Percentiles rank a stretch among this genome's conserved stretches.
Evolutionary conservation across 768 basidiomycete species (phyloP).

Genomic region (Calvatia gigantea): DNA sequence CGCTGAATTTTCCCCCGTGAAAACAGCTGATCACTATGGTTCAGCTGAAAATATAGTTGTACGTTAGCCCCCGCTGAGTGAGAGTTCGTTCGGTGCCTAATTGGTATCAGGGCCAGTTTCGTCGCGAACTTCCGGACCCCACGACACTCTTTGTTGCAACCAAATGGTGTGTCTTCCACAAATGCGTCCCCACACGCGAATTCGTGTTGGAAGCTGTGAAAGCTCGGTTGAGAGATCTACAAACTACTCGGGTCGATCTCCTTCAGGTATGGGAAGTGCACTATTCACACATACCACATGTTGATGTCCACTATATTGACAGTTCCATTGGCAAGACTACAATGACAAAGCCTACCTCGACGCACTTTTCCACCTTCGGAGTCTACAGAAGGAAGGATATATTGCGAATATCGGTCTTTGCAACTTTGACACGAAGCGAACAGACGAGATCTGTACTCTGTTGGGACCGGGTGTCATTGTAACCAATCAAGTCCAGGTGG

Average conservation of each 20-base stretch:
- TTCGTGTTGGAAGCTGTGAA: conserved; percentile 62
- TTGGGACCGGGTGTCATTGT: conserved; percentile 68
- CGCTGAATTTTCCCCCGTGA: conserved; percentile 10
- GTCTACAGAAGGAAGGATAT: conserved; percentile 53
- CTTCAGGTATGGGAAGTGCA: conserved; percentile 50
- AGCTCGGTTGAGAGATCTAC: conserved; percentile 66
- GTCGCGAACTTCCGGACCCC: conserved; percentile 36
- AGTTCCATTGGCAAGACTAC: conserved; percentile 83
- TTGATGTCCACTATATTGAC: conserved; percentile 1
- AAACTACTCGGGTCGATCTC: conserved; percentile 54
- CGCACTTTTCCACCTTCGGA: conserved; percentile 48
- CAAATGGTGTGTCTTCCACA: conserved; percentile 81
- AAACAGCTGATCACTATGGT: conserved; percentile 82
- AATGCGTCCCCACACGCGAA: conserved; percentile 42
- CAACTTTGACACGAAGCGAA: conserved; percentile 72
- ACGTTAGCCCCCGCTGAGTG: conserved; percentile 20
- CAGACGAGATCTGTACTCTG: conserved; percentile 73
- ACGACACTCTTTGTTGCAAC: conserved; percentile 65
- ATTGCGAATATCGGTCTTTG: conserved; percentile 68
- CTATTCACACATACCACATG: neutral
- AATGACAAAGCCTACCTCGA: conserved; percentile 36
- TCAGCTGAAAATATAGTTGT: conserved; percentile 81
- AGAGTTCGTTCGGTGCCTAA: neutral
- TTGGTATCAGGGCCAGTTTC: conserved; percentile 63
- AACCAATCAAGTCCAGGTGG: conserved; percentile 78